phyloP scores from a whole-genome alignment of 352 stramenopile genomes.

The Pilasporangium apinafurcum region DNA sequence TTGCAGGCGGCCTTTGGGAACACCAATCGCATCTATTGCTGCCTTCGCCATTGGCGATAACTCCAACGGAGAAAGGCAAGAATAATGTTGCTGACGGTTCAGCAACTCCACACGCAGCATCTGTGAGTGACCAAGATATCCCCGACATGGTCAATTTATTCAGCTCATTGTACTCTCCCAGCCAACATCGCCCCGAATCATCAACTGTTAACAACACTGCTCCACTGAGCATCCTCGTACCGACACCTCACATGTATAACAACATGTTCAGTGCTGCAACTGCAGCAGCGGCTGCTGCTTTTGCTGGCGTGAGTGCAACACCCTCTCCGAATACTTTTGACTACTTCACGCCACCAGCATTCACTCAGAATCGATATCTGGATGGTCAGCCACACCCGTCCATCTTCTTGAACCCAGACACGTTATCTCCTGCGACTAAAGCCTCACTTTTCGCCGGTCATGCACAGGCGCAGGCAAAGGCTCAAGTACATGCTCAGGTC shows the following conservation, averaged over 20 bases:
- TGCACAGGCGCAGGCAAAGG: conserved; percentile 11
- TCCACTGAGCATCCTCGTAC: conserved; percentile 25
- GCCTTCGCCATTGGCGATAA: not conserved
- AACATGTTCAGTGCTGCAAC: conserved; percentile 12
- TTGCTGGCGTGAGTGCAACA: not conserved
- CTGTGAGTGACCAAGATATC: conserved; percentile 33
- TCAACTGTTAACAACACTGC: conserved; percentile 4
- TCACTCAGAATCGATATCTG: conserved; percentile 21
- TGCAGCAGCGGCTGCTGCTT: not conserved
- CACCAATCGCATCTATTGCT: not conserved
- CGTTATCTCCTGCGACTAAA: conserved; percentile 31
- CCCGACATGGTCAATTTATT: conserved; percentile 64
- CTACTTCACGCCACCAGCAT: conserved; percentile 59
- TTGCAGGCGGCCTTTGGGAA: conserved; percentile 5
- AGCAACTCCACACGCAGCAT: not conserved
- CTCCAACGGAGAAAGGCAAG: not conserved
- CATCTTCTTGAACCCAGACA: conserved; percentile 38
- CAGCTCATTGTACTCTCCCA: conserved; percentile 55
- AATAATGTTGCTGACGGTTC: no score
- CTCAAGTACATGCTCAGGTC: conserved; percentile 28
- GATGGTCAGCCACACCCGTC: conserved; percentile 16
- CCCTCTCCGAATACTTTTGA: conserved; percentile 19
- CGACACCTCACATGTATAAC: conserved; percentile 16
- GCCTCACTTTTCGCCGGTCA: conserved; percentile 16
- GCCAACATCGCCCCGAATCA: not conserved